phyloP scores from a whole-genome alignment of 805 yeast species.

The Barnettozyma salicaria region DNA sequence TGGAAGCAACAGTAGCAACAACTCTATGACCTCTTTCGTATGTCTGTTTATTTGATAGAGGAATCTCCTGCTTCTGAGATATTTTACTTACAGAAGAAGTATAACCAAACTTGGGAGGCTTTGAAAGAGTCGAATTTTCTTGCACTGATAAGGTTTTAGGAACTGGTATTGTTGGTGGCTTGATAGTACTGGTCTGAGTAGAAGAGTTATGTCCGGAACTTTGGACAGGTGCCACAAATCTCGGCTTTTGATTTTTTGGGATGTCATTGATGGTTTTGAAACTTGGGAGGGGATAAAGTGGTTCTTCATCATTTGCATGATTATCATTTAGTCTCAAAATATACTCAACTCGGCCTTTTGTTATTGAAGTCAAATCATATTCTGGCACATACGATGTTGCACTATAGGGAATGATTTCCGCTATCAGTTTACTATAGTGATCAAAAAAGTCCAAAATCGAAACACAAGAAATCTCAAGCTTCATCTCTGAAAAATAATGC shows the following conservation, averaged over 20 bases:
- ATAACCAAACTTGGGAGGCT: too few species aligned
- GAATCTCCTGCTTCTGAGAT: too few species aligned
- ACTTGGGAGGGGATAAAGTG: background rate
- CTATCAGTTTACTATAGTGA: background rate
- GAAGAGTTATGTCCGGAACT: too few species aligned
- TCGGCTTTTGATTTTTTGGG: too few species aligned
- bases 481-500: slow-evolving; percentile 11
- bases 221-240: too few species aligned
- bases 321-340: background rate
- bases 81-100: too few species aligned
- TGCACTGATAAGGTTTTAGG: too few species aligned
- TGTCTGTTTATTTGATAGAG: too few species aligned
- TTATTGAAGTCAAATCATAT: slow-evolving; percentile 1
- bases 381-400: background rate
- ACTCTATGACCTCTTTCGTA: too few species aligned
- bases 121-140: too few species aligned
- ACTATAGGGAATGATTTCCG: background rate
- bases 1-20: too few species aligned
- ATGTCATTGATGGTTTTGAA: background rate
- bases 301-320: background rate
- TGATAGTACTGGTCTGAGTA: too few species aligned
- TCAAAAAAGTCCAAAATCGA: slow-evolving; percentile 4
- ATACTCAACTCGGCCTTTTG: slow-evolving; percentile 1
- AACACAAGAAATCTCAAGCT: background rate
- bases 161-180: background rate